phyloP scores from a whole-genome alignment of 179 eudicot genomes.

The Carnegiea gigantea region DNA sequence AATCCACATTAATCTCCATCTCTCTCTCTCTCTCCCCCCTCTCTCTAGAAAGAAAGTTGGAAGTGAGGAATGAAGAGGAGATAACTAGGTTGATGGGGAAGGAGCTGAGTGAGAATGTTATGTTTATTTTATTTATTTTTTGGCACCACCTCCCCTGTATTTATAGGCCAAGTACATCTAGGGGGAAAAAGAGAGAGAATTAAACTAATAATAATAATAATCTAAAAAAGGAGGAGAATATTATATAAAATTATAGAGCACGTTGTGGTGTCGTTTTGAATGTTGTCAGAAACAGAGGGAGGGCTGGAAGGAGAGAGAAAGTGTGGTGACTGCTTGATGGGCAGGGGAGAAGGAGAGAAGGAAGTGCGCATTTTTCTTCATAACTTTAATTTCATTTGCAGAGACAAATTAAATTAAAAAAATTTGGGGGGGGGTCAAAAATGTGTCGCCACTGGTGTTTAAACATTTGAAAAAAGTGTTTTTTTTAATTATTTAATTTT shows the following conservation, averaged over 20 bases:
- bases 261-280: conserved; percentile 14
- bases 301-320: background rate
- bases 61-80: background rate
- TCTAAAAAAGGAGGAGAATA: background rate
- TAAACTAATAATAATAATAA: background rate
- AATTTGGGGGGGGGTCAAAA: background rate
- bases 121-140: background rate
- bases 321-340: background rate
- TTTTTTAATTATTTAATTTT: background rate
- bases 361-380: background rate
- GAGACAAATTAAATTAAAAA: background rate
- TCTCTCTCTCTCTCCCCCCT: background rate
- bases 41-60: background rate
- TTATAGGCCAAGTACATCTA: background rate
- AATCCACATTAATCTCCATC: conserved; percentile 19
- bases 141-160: background rate
- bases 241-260: background rate
- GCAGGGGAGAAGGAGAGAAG: background rate
- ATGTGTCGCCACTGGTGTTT: background rate
- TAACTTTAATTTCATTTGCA: background rate
- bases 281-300: conserved; percentile 12
- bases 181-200: background rate
- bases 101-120: background rate
- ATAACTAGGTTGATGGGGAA: background rate
- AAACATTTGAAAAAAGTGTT: too few species aligned